A percentile compares a stretch with the other conserved stretches of the same genome.
phyloP scores from a whole-genome alignment of 1,284 basidiomycete genomes.

The Leccinum cinnamomeum region DNA sequence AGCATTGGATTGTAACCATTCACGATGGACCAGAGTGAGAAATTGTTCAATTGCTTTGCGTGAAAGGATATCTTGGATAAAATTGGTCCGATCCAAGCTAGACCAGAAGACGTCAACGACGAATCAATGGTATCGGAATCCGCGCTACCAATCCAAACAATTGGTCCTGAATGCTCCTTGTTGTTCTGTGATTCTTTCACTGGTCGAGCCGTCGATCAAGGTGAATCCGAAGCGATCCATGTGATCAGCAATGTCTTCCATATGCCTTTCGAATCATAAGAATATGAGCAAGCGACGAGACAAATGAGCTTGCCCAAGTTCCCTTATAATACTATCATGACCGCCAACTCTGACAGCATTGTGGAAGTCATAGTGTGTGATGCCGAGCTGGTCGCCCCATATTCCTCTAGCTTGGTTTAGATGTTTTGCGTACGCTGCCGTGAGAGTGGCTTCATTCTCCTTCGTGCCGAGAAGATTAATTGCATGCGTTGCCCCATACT shows the following conservation, averaged over 20 bases:
- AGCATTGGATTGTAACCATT: constrained; percentile 68
- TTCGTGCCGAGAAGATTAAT: constrained; percentile 88
- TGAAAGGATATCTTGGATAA: constrained; percentile 91
- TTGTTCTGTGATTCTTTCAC: constrained; percentile 79
- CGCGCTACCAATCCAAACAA: constrained; percentile 87
- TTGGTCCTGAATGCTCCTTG: constrained; percentile 92
- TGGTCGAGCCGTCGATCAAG: constrained; percentile 64
- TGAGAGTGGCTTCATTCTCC: constrained; percentile 89
- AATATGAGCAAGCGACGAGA: constrained; percentile 7
- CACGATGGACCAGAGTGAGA: constrained; percentile 63
- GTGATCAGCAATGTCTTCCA: constrained; percentile 61
- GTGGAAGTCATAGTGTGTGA: constrained; percentile 97
- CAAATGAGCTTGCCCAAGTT: constrained; percentile 56
- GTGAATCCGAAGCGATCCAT: constrained; percentile 87
- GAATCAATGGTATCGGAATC: neutral
- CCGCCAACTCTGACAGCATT: constrained; percentile 79
- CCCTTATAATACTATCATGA: constrained; percentile 82
- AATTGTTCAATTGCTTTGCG: constrained; percentile 76
- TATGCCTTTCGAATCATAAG: constrained; percentile 42
- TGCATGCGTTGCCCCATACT: constrained; percentile 81
- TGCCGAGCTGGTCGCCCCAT: constrained; percentile 59
- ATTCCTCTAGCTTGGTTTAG: constrained; percentile 60
- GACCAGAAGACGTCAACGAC: constrained; percentile 11
- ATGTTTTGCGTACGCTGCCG: constrained; percentile 80
- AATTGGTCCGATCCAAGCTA: constrained; percentile 97